A percentile compares a stretch with the other conserved stretches of the same genome.
These are phyloP conservation scores for Trichophyton schoenleinii DNA, from an alignment of 2,329 filamentous ascomycete species.

Conservation along the genomic window DNA sequence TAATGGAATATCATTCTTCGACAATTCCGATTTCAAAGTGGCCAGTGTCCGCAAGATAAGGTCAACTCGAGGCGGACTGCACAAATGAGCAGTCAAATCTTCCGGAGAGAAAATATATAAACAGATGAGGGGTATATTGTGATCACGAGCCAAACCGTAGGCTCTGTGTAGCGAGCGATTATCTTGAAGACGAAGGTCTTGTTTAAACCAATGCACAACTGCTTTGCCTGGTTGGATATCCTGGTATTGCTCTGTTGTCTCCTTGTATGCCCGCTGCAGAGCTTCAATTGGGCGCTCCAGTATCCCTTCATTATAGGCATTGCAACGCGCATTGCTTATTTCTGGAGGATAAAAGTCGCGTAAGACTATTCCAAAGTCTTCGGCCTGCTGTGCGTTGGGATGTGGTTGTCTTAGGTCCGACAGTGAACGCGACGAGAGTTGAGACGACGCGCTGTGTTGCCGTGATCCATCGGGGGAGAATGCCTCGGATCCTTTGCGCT, in stretches of 20 bases:
- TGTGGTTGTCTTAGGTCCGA: neutral
- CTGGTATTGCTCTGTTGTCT: conserved; percentile 45
- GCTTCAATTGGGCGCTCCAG: conserved; percentile 62
- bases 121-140: conserved; percentile 59
- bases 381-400: conserved; percentile 1
- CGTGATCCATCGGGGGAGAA: neutral
- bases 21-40: conserved; percentile 54
- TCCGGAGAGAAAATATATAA: conserved; percentile 72
- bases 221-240: conserved; percentile 44
- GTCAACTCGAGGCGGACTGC: conserved; percentile 60
- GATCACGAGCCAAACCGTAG: conserved; percentile 51
- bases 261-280: conserved; percentile 47
- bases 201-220: conserved; percentile 85
- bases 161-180: conserved; percentile 61
- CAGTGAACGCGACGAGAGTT: neutral
- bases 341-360: conserved; percentile 72
- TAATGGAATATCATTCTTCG: conserved; percentile 61
- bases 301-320: conserved; percentile 57
- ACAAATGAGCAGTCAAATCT: conserved; percentile 71
- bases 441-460: neutral
- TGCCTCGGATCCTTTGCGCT: neutral
- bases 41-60: conserved; percentile 63
- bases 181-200: conserved; percentile 60
- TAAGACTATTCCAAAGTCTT: conserved; percentile 30
- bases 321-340: conserved; percentile 68